Base-by-base conservation (phyloP, 345 rosid genomes). In the Lepidium africanum region DNA sequence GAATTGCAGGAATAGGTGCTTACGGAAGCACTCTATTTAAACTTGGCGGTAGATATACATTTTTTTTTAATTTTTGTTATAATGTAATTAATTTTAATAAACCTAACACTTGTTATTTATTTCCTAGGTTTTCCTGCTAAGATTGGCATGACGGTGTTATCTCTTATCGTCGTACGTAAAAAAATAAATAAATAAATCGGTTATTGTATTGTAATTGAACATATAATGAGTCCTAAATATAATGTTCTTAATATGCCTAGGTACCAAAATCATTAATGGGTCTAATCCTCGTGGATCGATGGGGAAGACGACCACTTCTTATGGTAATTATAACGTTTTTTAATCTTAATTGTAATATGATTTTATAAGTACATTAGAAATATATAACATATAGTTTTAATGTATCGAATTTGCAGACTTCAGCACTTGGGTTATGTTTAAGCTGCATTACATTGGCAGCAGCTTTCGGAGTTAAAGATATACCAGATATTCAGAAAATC, bases 221-320 rank as follows among this genome's bases (percentile, higher is more conserved):
- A 27, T 5, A 27, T 27, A 13, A 51, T 62, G 54, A 16, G 11
- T 15, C 38, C 8, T 3, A 42, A 52, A 47, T 46, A 25, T 27
- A 27, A 27, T 27, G 32, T 5, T 27, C 32, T 27, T 27, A 27
- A 27, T 27, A 27, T 16, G 10, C 25, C 37, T 33, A 73, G 77
- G 72, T 73, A 45, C 77, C 77, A 25, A 73, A 73, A 59, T 73
- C 73, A 50, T 59, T 67, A 15, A 59, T 73, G 77, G 77, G 77
- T 36, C 33, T 73, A 67, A 13, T 73, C 16, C 65, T 73, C 7
- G 77, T 73, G 41, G 77, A 73, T 33, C 71, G 71, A 68, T 66
- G 71, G 77, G 77, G 77, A 35, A 66, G 77, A 57, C 77, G 77
- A 5, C 72, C 77, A 49, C 77, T 73, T 66, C 73, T 73, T 35